Evolutionary conservation across 768 basidiomycete genomes (phyloP).

Genomic region (Termitomyces sp.): DNA sequence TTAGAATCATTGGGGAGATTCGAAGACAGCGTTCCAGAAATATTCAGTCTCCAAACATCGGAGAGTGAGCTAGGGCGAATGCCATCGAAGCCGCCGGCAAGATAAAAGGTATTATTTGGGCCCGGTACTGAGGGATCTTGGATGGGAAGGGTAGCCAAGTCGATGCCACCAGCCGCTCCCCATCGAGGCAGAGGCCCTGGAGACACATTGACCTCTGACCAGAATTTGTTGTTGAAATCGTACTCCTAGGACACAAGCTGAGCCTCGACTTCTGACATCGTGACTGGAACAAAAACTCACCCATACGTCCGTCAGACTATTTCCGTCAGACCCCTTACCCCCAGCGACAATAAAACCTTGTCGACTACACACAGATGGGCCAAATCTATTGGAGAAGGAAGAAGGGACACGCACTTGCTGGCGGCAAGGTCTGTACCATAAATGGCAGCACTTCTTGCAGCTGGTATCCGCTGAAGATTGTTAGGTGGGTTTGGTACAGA

Average conservation of each 20-base stretch:
- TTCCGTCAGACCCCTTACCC: slow-evolving; percentile 53
- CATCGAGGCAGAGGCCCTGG: slow-evolving; percentile 60
- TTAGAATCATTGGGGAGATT: slow-evolving; percentile 49
- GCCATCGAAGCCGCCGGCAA: slow-evolving; percentile 67
- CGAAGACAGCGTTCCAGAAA: slow-evolving; percentile 69
- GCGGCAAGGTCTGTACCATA: slow-evolving; percentile 71
- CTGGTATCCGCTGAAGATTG: slow-evolving; percentile 44
- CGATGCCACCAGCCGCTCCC: slow-evolving; percentile 74
- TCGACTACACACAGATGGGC: slow-evolving; percentile 44
- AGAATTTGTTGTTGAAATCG: slow-evolving; percentile 74
- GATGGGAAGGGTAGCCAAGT: slow-evolving; percentile 42
- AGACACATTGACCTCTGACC: slow-evolving; percentile 56
- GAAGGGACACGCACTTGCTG: slow-evolving; percentile 61
- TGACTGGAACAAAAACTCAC: slow-evolving; percentile 33
- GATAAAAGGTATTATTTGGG: slow-evolving; percentile 71
- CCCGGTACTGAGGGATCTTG: slow-evolving; percentile 42
- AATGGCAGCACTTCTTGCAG: slow-evolving; percentile 62
- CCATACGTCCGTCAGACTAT: slow-evolving; percentile 68
- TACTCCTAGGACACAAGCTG: slow-evolving; percentile 51
- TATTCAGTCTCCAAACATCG: slow-evolving; percentile 66
- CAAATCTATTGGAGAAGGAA: neutral
- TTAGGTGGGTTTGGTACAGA: slow-evolving; percentile 47
- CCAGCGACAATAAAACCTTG: slow-evolving; percentile 73
- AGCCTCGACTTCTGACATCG: neutral
- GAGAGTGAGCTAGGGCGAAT: slow-evolving; percentile 43